Conservation (phyloP, 2,329 filamentous ascomycete species). For the Talaromyces sp. region DNA sequence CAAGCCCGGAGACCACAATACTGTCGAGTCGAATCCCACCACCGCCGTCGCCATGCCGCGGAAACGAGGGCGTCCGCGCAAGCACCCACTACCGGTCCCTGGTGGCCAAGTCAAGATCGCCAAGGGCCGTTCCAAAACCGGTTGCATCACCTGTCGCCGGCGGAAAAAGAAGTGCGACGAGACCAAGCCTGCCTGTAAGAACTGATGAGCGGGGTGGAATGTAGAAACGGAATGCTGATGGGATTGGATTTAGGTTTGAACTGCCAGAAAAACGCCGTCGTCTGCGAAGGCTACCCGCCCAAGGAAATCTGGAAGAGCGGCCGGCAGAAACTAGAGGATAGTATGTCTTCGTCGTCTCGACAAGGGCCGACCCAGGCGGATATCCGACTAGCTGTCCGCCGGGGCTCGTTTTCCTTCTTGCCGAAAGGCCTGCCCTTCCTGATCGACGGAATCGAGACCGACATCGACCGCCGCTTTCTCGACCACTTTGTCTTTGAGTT, state of each 20-base stretch:
- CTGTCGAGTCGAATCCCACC: conserved; percentile 14
- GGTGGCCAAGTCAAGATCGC: conserved; percentile 62
- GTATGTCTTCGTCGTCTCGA: conserved; percentile 24
- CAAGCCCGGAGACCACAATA: conserved; percentile 1
- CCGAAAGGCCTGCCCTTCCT: conserved; percentile 52
- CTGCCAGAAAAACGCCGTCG: conserved; percentile 87
- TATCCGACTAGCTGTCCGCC: conserved; percentile 22
- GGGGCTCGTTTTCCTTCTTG: conserved; percentile 25
- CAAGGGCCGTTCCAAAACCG: conserved; percentile 62
- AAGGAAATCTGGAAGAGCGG: conserved; percentile 85
- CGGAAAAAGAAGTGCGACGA: conserved; percentile 57
- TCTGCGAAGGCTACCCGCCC: conserved; percentile 84
- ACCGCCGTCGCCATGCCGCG: conserved; percentile 39
- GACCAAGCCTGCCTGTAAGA: conserved; percentile 34
- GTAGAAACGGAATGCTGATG: neutral
- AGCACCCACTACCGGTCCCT: conserved; percentile 63
- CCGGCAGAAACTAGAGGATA: conserved; percentile 66
- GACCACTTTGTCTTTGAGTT: conserved; percentile 77
- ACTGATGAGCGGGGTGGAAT: conserved; percentile 16
- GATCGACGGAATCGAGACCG: conserved; percentile 75
- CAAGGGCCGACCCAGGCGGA: neutral
- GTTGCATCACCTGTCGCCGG: conserved; percentile 55
- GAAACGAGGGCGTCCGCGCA: conserved; percentile 74
- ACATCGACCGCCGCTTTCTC: conserved; percentile 73
- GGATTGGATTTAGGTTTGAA: conserved; percentile 49